Evolutionary conservation across 2,329 filamentous ascomycete species (phyloP).

Genomic region (Aspergillus eucalypticola): DNA sequence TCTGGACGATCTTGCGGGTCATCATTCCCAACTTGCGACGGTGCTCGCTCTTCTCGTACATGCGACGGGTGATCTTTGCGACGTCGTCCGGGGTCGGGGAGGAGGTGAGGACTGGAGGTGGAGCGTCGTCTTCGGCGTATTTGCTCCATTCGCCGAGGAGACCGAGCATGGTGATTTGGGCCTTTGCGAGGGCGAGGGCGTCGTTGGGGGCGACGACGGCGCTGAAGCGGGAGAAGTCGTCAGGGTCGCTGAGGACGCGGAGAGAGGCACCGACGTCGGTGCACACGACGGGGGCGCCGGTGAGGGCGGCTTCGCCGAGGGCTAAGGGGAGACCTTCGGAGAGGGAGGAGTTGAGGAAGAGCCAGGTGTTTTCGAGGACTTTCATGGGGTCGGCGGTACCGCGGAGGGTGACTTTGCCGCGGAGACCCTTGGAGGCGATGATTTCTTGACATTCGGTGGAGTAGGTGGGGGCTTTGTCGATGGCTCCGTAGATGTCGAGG

Average conservation of each 20-base stretch:
- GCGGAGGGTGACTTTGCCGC: slow-evolving; percentile 52
- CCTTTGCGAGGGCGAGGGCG: slow-evolving; percentile 59
- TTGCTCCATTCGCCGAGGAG: slow-evolving; percentile 63
- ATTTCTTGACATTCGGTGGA: slow-evolving; percentile 61
- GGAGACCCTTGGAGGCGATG: slow-evolving; percentile 57
- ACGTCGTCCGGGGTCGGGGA: slow-evolving; percentile 55
- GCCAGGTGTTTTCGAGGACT: slow-evolving; percentile 58
- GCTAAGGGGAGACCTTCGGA: slow-evolving; percentile 49
- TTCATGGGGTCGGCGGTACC: slow-evolving; percentile 60
- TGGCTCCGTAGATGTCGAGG: slow-evolving; percentile 63
- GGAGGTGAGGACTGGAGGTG: slow-evolving; percentile 48
- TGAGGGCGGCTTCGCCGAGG: slow-evolving; percentile 49
- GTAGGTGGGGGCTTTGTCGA: slow-evolving; percentile 63
- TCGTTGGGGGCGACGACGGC: slow-evolving; percentile 67
- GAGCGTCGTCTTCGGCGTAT: slow-evolving; percentile 56
- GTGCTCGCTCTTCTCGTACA: slow-evolving; percentile 61
- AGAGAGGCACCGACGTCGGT: slow-evolving; percentile 46
- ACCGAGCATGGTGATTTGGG: slow-evolving; percentile 63
- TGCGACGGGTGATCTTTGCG: slow-evolving; percentile 55
- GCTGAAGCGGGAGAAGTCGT: slow-evolving; percentile 55
- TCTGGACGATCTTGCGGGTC: slow-evolving; percentile 59
- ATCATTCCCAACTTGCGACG: slow-evolving; percentile 60
- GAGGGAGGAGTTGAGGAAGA: slow-evolving; percentile 53
- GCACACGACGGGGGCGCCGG: slow-evolving; percentile 48
- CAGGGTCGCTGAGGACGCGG: slow-evolving; percentile 43